These are phyloP conservation scores for Ophiognomonia clavigignenti-juglandacearum DNA, from an alignment of 2,329 filamentous ascomycete species.

Conservation along the genomic window DNA sequence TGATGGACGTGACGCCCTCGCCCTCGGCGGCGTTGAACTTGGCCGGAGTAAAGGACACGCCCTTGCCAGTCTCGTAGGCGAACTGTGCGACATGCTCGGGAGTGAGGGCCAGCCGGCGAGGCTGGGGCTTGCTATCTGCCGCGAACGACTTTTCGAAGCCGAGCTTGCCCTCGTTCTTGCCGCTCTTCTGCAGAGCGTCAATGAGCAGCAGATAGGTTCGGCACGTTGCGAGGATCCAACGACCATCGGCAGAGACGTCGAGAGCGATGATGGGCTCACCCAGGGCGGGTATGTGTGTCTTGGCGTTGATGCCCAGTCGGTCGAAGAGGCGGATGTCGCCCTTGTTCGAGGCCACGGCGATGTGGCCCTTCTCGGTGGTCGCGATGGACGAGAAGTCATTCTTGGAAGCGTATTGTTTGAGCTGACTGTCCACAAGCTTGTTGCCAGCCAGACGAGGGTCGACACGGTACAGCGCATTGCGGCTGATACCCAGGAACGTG, in stretches of 20 bases:
- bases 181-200: constrained; percentile 82
- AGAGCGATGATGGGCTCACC: constrained; percentile 93
- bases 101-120: constrained; percentile 80
- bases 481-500: constrained; percentile 88
- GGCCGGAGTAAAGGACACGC: constrained; percentile 82
- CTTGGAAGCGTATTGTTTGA: constrained; percentile 96
- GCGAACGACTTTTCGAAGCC: constrained; percentile 92
- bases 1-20: constrained; percentile 82
- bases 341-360: constrained; percentile 96
- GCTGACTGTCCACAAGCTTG: constrained; percentile 86
- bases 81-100: constrained; percentile 95
- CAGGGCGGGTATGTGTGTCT: constrained; percentile 92
- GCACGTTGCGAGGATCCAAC: constrained; percentile 92
- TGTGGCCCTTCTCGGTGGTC: constrained; percentile 93
- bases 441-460: constrained; percentile 85
- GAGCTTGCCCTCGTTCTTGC: constrained; percentile 97
- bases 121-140: constrained; percentile 90
- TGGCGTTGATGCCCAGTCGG: constrained; percentile 91
- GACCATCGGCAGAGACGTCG: constrained; percentile 91
- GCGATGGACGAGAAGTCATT: constrained; percentile 94
- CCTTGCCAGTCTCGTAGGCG: constrained; percentile 87
- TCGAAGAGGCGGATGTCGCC: constrained; percentile 96
- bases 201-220: constrained; percentile 92
- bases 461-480: constrained; percentile 88
- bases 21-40: constrained; percentile 90